Conservation (phyloP, 257 asterid genomes). For the Leptodermis oblonga region DNA sequence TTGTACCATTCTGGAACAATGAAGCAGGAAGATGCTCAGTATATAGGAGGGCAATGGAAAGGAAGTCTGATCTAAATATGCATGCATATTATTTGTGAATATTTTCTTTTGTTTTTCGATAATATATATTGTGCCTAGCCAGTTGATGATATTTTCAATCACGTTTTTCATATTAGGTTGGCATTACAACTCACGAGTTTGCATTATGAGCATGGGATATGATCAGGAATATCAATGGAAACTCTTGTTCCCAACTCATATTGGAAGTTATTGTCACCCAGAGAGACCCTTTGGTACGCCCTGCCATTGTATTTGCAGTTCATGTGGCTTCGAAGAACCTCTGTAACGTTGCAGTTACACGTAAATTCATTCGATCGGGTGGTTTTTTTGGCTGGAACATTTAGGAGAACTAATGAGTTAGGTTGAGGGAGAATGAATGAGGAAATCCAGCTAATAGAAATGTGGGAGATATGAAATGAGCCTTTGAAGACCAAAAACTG, state of each 20-base stretch:
- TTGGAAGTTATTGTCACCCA: not conserved
- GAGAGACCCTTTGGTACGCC: conserved; percentile 18
- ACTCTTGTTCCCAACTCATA: conserved; percentile 38
- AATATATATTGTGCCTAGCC: too few relatives aligned
- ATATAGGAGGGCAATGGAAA: too few relatives aligned
- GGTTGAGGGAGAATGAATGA: conserved; percentile 18
- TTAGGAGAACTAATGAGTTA: conserved; percentile 35
- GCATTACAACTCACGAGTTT: too few relatives aligned
- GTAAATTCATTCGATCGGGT: not conserved
- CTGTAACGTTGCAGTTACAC: conserved; percentile 10
- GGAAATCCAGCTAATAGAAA: conserved; percentile 43
- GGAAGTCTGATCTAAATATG: too few relatives aligned
- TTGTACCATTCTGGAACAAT: too few relatives aligned
- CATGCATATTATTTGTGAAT: too few relatives aligned
- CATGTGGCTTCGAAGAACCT: conserved; percentile 11
- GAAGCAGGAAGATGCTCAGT: too few relatives aligned
- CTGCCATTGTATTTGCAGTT: conserved; percentile 43
- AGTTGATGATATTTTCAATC: too few relatives aligned
- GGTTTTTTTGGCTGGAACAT: conserved; percentile 22
- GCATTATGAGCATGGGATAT: too few relatives aligned
- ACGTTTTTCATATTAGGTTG: too few relatives aligned
- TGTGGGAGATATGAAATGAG: too few relatives aligned
- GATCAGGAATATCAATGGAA: conserved; percentile 48
- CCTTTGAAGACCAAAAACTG: conserved; percentile 32
- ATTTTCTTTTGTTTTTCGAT: too few relatives aligned